A percentile compares a stretch with the other conserved stretches of the same genome.
These are phyloP conservation scores for Ajuga chamaepitys DNA, from an alignment of 257 asterid species.

Conservation along the genomic window DNA sequence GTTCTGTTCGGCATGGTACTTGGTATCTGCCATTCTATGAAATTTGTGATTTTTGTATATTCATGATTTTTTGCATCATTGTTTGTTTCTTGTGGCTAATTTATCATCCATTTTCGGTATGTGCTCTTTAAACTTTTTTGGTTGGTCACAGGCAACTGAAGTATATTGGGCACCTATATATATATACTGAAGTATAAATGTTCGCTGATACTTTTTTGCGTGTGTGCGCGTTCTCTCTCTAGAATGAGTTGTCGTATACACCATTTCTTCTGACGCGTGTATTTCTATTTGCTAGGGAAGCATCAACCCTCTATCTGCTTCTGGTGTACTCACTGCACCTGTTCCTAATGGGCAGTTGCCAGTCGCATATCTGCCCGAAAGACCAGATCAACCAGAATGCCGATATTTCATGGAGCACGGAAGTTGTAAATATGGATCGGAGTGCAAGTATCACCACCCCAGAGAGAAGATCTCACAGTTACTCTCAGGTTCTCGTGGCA, in stretches of 20 bases:
- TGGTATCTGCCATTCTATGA: not conserved
- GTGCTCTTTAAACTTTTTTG: no score
- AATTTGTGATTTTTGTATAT: not conserved
- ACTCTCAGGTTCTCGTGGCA: conserved; percentile 39
- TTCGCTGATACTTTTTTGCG: no score
- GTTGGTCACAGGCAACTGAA: no score
- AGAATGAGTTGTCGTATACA: not conserved
- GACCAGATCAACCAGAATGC: conserved; percentile 74
- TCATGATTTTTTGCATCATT: not conserved
- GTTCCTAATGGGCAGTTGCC: conserved; percentile 33
- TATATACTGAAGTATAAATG: no score
- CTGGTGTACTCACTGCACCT: conserved; percentile 28
- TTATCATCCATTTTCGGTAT: no score
- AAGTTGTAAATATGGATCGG: conserved; percentile 55
- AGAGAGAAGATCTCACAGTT: conserved; percentile 37
- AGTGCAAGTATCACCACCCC: conserved; percentile 70
- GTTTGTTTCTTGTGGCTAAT: no score
- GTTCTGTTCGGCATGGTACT: not conserved
- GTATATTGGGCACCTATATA: no score
- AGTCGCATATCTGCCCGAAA: conserved; percentile 46
- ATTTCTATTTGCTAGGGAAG: conserved; percentile 32
- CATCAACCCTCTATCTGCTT: conserved; percentile 23
- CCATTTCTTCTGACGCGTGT: not conserved
- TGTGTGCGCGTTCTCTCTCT: not conserved
- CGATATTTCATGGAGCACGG: conserved; percentile 54